Evolutionary conservation across 306 rosid genomes (phyloP), one percentile per base, ranked within the genome.

Genomic region (Amphicarpaea edgeworthii): DNA sequence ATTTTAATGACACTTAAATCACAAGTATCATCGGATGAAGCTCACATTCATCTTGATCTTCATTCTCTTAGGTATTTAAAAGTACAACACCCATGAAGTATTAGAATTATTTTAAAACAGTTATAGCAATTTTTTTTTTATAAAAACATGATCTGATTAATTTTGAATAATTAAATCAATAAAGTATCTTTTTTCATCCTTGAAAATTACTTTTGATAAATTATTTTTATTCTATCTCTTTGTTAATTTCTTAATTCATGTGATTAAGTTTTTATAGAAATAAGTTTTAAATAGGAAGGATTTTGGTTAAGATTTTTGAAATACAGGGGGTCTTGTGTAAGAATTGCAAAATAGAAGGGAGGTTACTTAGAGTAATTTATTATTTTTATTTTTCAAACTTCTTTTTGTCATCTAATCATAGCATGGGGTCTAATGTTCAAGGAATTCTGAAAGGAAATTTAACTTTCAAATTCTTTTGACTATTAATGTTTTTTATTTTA

Each of bases 41-140:
- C 97, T n/a, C 97, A 95, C 78, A 89, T 95, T 79, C 99, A 90
- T 88, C 93, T 92, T 67, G 99, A 95, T 89, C 92, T 89, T 81
- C 99, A 90, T 82, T 92, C 97, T 83, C 97, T 89, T 45, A 85
- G 97, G 98, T 92, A 84, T 70, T 53, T 66, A 32, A 19, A 78
- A 17, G 26, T 60, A 32, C 74, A n/a, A n/a, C 23, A 55, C 23
- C 16, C 23, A 10, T 23, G 37, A 21, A 55, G 23, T 55, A 23
- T 3, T 11, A 21, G 16, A 55, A 23, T 10, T 10, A 55, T 21
- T 51, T 23, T 23, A 55, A 55, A 24, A 55, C 16, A 23, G 2
- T 20, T 55, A 14, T 11, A 55, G 16, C 11, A 55, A n/a, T n/a
- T n/a, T n/a, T n/a, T n/a, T n/a, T 2, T 20, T 4, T 2, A 20